Evolutionary conservation across 148 eudicot genomes (phyloP), one percentile per base, ranked within the genome.

Genomic region (Silene latifolia): DNA sequence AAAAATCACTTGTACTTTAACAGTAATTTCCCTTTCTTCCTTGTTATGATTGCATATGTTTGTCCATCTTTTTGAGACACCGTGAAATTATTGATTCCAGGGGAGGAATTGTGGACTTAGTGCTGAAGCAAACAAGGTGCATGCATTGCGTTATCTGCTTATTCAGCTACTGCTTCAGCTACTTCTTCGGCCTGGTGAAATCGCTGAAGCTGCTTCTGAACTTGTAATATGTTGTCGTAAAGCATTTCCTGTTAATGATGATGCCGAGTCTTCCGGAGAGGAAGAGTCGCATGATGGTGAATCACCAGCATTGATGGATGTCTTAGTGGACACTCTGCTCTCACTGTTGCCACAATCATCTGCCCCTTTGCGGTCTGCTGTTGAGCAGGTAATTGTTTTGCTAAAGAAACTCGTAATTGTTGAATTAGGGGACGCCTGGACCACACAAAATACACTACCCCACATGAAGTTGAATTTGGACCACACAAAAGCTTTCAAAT

Each of bases 291-390:
- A 85, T 74, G 89, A 67, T 84, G 93, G 85, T 72, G 89, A 76
- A 54, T 79, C 88, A 17, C 94, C 99, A 72, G 83, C 82, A 20
- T 74, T 91, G 58, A 87, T 92, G 90, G 98, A 92, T 82, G 99
- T 96, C 18, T 86, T 90, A 63, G 90, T 96, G 60, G 99, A 96
- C 79, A 92, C 99, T 29, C 82, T 96, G 81, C 84, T 96, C 76
- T 96, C 98, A n/a, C 72, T 96, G 79, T 87, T 96, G 73, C 99
- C 97, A 21, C 92, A 96, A 62, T 89, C 97, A 69, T 88, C 99
- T 56, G 93, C 93, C 74, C 97, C 99, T 53, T 72, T 89, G 82
- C 92, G 99, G 48, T 88, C 85, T 74, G 80, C 98, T 69, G 85
- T 96, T 82, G 99, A 96, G 82, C 98, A 91, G 95, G 98, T 91